Evolutionary conservation across 1,139 yeast species (phyloP).

Genomic region (Diutina scorzettiae): DNA sequence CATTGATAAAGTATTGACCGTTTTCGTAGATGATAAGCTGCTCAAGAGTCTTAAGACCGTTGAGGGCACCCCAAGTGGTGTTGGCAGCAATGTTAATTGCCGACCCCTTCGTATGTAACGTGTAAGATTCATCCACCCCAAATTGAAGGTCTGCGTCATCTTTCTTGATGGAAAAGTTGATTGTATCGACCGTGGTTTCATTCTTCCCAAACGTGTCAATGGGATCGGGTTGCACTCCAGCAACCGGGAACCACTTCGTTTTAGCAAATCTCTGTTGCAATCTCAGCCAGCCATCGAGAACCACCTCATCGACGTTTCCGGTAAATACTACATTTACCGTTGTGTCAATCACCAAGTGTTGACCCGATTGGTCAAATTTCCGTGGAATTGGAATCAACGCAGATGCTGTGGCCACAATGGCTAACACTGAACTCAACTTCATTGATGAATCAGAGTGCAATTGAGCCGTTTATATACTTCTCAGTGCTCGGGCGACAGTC

Average conservation of each 20-base stretch:
- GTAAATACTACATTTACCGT: too few species aligned
- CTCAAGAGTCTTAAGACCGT: slow-evolving; percentile 32
- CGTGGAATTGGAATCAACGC: slow-evolving; percentile 4
- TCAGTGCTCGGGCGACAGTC: too few species aligned
- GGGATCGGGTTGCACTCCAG: background rate
- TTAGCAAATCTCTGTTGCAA: background rate
- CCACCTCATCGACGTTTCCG: background rate
- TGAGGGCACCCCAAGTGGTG: slow-evolving; percentile 36
- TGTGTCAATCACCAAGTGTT: too few species aligned
- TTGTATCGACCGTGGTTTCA: background rate
- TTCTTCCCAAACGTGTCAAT: background rate
- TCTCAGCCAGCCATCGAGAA: background rate
- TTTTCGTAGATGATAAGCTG: slow-evolving; percentile 25
- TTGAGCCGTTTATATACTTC: too few species aligned
- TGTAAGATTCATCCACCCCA: slow-evolving; percentile 32
- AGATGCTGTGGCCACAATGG: background rate
- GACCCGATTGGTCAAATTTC: too few species aligned
- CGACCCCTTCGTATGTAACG: slow-evolving; percentile 9
- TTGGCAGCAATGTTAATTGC: slow-evolving; percentile 18
- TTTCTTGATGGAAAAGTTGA: slow-evolving; percentile 14
- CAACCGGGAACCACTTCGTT: slow-evolving; percentile 1
- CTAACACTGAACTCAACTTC: too few species aligned
- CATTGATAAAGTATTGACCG: slow-evolving; percentile 17
- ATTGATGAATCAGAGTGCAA: too few species aligned
- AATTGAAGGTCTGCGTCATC: slow-evolving; percentile 21